phyloP scores from a whole-genome alignment of 176 grass and related monocot species.

The Oryza glaberrima region DNA sequence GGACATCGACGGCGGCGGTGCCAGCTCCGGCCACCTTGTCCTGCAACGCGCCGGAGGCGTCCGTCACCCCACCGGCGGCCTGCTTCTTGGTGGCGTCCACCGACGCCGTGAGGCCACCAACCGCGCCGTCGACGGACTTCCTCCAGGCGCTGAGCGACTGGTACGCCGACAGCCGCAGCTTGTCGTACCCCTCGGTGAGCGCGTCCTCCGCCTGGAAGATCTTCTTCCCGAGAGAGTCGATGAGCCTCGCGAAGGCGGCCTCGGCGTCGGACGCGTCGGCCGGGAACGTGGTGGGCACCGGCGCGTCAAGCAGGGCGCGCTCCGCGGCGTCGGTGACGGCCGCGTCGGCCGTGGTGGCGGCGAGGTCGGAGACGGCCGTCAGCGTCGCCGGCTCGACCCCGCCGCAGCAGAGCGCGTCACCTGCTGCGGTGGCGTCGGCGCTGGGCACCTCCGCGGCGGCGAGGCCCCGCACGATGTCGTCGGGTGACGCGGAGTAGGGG shows the following conservation, averaged over 20 bases:
- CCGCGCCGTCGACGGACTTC: constrained; percentile 60
- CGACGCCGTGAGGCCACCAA: constrained; percentile 56
- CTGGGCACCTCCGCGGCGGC: constrained; percentile 44
- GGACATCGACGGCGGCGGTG: constrained; percentile 49
- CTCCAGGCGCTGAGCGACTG: constrained; percentile 56
- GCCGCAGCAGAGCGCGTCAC: constrained; percentile 15
- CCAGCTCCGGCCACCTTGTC: constrained; percentile 61
- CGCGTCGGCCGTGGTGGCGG: not conserved
- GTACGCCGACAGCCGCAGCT: constrained; percentile 65
- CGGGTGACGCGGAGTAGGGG: constrained; percentile 64
- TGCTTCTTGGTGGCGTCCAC: constrained; percentile 64
- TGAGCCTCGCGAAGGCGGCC: constrained; percentile 57
- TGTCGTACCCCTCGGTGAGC: constrained; percentile 67
- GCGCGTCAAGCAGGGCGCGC: constrained; percentile 50
- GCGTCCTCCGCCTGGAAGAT: constrained; percentile 77
- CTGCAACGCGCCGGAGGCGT: constrained; percentile 57
- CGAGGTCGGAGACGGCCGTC: constrained; percentile 45
- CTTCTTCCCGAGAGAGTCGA: constrained; percentile 60
- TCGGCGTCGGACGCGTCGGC: constrained; percentile 45
- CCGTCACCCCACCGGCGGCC: constrained; percentile 45
- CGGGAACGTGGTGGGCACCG: constrained; percentile 51
- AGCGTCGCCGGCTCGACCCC: constrained; percentile 20
- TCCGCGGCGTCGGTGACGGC: constrained; percentile 27
- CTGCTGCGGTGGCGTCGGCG: not conserved
- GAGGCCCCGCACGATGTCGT: constrained; percentile 73